Evolutionary conservation across 768 basidiomycete species (phyloP).

Genomic region (Boletus subparvulus): DNA sequence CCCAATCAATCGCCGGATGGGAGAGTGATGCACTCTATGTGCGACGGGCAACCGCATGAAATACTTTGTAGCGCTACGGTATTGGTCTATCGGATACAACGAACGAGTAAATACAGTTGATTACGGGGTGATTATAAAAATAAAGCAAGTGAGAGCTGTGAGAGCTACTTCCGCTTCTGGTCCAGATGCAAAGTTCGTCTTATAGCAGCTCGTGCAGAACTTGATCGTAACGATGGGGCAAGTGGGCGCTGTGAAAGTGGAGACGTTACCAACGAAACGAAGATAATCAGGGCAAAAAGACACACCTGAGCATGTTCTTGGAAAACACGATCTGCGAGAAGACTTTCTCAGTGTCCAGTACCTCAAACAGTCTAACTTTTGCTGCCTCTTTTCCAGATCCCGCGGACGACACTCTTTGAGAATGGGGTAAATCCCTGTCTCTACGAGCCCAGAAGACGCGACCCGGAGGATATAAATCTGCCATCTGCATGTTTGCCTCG

Average conservation of each 20-base stretch:
- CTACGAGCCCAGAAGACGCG: conserved; percentile 78
- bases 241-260: conserved; percentile 52
- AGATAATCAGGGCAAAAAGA: conserved; percentile 5
- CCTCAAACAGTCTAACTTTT: conserved; percentile 73
- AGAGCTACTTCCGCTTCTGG: conserved; percentile 1
- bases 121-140: conserved; percentile 2
- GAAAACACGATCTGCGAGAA: conserved; percentile 83
- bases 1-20: not conserved
- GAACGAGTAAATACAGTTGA: conserved; percentile 12
- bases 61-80: not conserved
- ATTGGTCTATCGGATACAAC: conserved; percentile 17
- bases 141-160: not conserved
- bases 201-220: conserved; percentile 68
- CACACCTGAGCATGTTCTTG: conserved; percentile 76
- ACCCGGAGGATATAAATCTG: conserved; percentile 74
- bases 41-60: not conserved
- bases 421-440: conserved; percentile 65
- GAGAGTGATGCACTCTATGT: not conserved
- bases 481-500: conserved; percentile 79
- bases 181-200: conserved; percentile 13
- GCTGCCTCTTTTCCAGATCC: conserved; percentile 33
- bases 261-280: conserved; percentile 1
- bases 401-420: conserved; percentile 29
- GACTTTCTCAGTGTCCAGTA: conserved; percentile 70
- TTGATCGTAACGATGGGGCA: conserved; percentile 80